phyloP scores from a whole-genome alignment of 306 rosid genomes.

The Casuarina glauca region DNA sequence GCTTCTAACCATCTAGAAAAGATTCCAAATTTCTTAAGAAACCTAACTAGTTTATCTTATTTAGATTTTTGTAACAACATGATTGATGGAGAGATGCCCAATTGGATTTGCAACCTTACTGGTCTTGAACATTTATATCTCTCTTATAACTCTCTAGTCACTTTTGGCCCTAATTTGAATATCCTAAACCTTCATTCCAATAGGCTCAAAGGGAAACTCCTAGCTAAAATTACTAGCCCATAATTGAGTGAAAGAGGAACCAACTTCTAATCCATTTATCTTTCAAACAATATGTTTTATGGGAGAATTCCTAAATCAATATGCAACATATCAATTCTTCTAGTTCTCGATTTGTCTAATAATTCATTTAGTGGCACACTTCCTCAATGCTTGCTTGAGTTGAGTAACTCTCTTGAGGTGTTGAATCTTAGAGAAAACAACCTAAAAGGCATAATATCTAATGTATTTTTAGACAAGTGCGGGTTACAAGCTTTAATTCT shows the following conservation, averaged over 20 bases:
- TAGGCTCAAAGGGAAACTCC: constrained; percentile 34
- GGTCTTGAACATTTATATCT: no score
- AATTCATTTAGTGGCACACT: constrained; percentile 11
- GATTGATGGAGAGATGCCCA: no score
- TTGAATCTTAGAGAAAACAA: constrained; percentile 27
- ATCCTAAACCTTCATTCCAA: neutral
- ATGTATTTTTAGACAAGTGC: no score
- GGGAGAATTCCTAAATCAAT: neutral
- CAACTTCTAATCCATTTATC: rapidly evolving
- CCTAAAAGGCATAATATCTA: no score
- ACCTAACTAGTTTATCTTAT: neutral
- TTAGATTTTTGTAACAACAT: no score
- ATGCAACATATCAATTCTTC: no score
- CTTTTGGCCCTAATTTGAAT: constrained; percentile 33
- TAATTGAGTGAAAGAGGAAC: no score
- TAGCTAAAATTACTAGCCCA: constrained; percentile 8
- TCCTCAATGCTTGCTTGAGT: constrained; percentile 30
- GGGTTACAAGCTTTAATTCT: no score
- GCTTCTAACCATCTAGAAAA: neutral
- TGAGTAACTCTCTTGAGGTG: neutral
- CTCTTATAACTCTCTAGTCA: no score
- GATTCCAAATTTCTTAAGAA: constrained; percentile 2
- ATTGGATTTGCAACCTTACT: no score
- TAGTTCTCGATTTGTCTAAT: no score
- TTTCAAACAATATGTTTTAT: neutral